Evolutionary conservation across 176 grass and related monocot genomes (phyloP), one percentile per base, ranked within the genome.

Genomic region (Oropetium thomaeum): DNA sequence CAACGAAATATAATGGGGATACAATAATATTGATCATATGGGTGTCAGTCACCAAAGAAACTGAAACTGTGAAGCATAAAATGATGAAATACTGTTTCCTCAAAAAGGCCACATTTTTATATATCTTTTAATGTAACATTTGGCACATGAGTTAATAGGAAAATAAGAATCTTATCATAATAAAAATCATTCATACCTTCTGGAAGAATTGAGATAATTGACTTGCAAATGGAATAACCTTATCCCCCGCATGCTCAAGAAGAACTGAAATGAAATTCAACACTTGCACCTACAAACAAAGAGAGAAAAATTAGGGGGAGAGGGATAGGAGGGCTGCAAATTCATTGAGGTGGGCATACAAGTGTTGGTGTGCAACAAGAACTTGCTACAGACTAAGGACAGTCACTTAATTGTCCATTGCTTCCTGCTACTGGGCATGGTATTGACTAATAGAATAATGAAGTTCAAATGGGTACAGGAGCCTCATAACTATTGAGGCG

Each of bases 191-290:
- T 20, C 44, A 65, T 85, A 99, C 96, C 96, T 92, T 92, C 37
- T 91, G 86, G 57, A 99, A 99, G 83, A 95, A 99, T 41, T 88
- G 75, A 49, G 88, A 92, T 51, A 99, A 64, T 52, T 92, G 96
- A 79, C 75, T 90, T 80, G 89, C 92, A 92, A 90, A 99, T 78
- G 89, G 91, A 78, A 82, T 84, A 80, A 99, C 60, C 76, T 87
- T 99, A 38, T 95, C 96, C 35, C 96, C 96, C 54, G 83, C 91
- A 88, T 94, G 87, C 79, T 99, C 91, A 76, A 99, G 89, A 77
- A 99, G 84, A 63, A 95, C 82, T 68, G 91, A 95, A 71, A 99
- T 92, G 78, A 99, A 99, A 84, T 95, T 99, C 82, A 99, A 83
- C 64, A 99, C 89, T 88, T 95, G 96, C 62, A 95, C 96, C 96